Base-by-base conservation (phyloP, 129 eudicot species). In the Cynara cardunculus region DNA sequence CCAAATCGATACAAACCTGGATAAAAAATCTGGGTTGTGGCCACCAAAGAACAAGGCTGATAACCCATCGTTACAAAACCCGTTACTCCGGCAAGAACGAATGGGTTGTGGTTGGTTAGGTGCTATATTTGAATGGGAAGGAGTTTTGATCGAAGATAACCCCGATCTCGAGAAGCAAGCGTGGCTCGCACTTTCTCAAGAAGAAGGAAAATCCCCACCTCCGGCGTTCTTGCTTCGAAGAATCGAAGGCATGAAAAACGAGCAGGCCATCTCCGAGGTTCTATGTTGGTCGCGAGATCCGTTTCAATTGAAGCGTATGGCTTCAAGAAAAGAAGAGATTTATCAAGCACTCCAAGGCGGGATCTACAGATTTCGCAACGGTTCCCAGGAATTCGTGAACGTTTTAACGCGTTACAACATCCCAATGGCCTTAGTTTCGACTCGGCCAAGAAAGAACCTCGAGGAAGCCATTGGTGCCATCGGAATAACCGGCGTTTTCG, bases 81-180 rank as follows among this genome's bases (percentile, higher is more conserved):
- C 99, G 8, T 89, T 94, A 73, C 94, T 92, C 25, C 78, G 99
- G 14, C 94, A 87, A 73, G 93, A 94, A 69, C 87, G 94, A 77
- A 90, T 94, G 99, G 97, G 99, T 26, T 90, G 96, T 68, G 99
- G 99, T 61, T 94, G 99, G 99, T 85, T 95, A 80, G 97, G 94
- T 81, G 97, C 89, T 11, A 95, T 95, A 69, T 95, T 95, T 18
- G 99, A 95, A 68, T 95, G 94, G 99, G 99, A 95, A 83, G 97
- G 99, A 1, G 99, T 95, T 32, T 66, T 95, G 27, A 72, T 89
- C 68, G 99, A 95, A 74, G 97, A 92, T 64, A 90, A 90, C 31
- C 95, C 91, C 8, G 91, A 95, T 79, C 91, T 87, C n/a, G 99
- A 95, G 66, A 89, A 87, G 49, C 97, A 92, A 62, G 84, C 97